Percentiles rank a stretch among this genome's conserved stretches.
phyloP scores from a whole-genome alignment of 352 stramenopile genomes.

The Phytopythium kandeliae region DNA sequence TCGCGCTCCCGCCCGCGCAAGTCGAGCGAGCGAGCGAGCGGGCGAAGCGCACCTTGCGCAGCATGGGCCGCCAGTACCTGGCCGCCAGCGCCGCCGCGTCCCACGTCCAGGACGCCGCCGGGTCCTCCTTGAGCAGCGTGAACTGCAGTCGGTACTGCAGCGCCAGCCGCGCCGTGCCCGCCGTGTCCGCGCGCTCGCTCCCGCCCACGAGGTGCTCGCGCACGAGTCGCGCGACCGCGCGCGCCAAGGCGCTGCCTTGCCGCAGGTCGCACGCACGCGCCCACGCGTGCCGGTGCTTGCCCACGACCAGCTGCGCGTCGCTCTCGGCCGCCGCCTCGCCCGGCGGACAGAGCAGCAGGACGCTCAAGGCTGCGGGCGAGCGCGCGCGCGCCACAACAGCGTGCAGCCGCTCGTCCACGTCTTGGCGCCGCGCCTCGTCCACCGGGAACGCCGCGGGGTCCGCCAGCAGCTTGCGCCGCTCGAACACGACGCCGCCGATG shows the following conservation, averaged over 20 bases:
- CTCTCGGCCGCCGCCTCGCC: not conserved
- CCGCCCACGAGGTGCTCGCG: conserved; percentile 33
- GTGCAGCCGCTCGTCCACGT: conserved; percentile 26
- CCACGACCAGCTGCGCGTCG: conserved; percentile 29
- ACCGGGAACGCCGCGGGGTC: not conserved
- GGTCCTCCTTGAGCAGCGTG: conserved; percentile 56
- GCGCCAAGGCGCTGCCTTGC: conserved; percentile 19
- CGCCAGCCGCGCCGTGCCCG: conserved; percentile 29
- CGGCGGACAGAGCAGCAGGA: conserved; percentile 43
- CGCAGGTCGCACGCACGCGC: conserved; percentile 22
- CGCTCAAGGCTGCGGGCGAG: conserved; percentile 13
- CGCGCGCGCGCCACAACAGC: not conserved
- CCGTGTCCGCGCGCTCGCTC: not conserved
- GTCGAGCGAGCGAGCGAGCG: not conserved
- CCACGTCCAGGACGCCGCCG: conserved; percentile 35
- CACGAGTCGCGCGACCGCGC: conserved; percentile 30
- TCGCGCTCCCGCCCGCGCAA: not conserved
- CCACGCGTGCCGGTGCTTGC: conserved; percentile 69
- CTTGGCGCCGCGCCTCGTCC: conserved; percentile 8
- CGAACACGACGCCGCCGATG: not conserved
- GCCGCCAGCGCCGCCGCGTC: conserved; percentile 31
- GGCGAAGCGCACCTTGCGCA: conserved; percentile 33
- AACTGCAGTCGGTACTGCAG: conserved; percentile 68
- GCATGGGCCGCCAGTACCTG: conserved; percentile 32
- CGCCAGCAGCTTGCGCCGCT: conserved; percentile 2